phyloP scores from a whole-genome alignment of 257 asterid species.

The Capsicum rhomboideum region DNA sequence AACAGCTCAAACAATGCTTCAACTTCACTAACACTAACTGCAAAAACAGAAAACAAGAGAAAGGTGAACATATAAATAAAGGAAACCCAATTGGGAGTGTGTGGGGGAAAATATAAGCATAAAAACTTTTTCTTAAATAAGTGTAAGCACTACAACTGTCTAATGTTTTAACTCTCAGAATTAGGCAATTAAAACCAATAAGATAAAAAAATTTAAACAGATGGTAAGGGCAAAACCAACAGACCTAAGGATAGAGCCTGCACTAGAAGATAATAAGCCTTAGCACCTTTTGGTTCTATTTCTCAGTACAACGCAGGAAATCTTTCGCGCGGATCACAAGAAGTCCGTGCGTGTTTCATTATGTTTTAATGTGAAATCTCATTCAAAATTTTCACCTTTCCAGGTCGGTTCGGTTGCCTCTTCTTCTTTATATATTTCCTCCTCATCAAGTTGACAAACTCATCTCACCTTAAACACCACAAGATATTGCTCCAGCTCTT shows the following conservation, averaged over 20 bases:
- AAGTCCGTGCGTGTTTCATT: neutral
- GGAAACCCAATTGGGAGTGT: neutral
- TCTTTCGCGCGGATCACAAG: neutral
- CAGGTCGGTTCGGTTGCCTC: neutral
- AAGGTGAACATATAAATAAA: neutral
- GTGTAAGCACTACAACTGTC: neutral
- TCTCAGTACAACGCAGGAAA: neutral
- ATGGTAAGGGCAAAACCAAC: neutral
- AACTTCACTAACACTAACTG: constrained; percentile 99
- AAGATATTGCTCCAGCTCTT: neutral
- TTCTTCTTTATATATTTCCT: neutral
- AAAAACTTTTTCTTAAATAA: neutral
- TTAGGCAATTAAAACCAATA: neutral
- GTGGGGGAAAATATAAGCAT: neutral
- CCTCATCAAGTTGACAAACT: neutral
- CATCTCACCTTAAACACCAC: neutral
- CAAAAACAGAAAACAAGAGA: constrained; percentile 17
- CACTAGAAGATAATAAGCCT: neutral
- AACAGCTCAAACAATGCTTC: constrained; percentile 98
- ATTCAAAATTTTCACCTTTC: neutral
- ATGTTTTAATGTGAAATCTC: neutral
- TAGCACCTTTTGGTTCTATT: neutral
- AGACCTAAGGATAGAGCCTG: neutral
- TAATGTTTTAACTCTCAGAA: neutral
- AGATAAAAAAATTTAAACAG: neutral